Evolutionary conservation across 2,329 filamentous ascomycete species (phyloP).

Genomic region (Thielaviopsis ethacetica): DNA sequence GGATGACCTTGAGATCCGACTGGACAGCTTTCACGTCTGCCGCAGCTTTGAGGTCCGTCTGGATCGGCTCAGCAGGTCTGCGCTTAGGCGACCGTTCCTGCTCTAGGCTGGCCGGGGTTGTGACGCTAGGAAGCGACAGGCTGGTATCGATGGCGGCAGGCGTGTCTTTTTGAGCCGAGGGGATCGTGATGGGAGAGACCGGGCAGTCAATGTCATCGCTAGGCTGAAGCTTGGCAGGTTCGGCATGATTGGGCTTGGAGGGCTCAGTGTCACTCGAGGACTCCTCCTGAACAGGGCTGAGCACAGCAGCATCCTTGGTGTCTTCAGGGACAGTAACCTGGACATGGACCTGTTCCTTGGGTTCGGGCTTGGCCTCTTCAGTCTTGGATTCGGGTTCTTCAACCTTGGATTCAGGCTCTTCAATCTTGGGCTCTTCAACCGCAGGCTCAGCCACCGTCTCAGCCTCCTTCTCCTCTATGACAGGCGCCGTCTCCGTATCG

Average conservation of each 20-base stretch:
- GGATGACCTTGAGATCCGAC: slow-evolving; percentile 3
- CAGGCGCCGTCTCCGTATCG: slow-evolving; percentile 39
- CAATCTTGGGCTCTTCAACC: not conserved
- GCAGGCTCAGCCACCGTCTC: slow-evolving; percentile 13
- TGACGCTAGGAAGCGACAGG: not conserved
- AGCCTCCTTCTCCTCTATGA: slow-evolving; percentile 21
- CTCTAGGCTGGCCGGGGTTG: not conserved
- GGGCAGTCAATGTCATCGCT: not conserved
- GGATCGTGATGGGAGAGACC: not conserved
- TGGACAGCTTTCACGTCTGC: slow-evolving; percentile 11
- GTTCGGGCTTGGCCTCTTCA: not conserved
- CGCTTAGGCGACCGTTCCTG: not conserved
- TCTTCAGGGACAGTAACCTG: not conserved
- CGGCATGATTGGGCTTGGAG: no score
- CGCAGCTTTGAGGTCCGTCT: slow-evolving; percentile 5
- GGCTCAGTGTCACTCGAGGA: not conserved
- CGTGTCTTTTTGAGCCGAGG: not conserved
- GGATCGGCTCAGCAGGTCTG: not conserved
- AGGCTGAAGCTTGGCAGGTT: not conserved
- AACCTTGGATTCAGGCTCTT: no score
- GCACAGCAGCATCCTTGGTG: not conserved
- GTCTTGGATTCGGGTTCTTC: slow-evolving; percentile 6
- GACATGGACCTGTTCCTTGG: not conserved
- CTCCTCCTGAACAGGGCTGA: not conserved
- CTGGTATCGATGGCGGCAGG: not conserved